Conservation (phyloP, 2,329 filamentous ascomycete genomes). For the Penicillium sp. region DNA sequence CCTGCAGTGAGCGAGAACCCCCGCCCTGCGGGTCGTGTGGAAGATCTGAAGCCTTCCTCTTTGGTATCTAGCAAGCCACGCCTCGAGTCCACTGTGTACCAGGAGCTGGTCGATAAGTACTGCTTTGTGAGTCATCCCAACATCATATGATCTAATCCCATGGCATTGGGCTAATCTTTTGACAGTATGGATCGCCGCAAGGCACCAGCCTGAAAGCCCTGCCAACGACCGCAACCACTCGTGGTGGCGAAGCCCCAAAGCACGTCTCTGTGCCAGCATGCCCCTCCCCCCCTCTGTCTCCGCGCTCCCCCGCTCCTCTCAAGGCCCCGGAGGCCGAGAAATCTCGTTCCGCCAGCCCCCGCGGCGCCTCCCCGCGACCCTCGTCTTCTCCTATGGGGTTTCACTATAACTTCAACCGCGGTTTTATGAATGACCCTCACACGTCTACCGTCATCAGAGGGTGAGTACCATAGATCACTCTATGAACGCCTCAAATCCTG, state of each 20-base stretch:
- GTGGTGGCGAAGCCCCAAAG: slow-evolving; percentile 12
- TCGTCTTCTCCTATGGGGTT: slow-evolving; percentile 27
- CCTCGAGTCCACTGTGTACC: slow-evolving; percentile 86
- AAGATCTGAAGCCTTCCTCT: slow-evolving; percentile 52
- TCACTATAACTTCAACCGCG: slow-evolving; percentile 26
- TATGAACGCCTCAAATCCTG: slow-evolving; percentile 18
- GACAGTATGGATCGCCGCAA: slow-evolving; percentile 55
- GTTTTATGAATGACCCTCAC: slow-evolving; percentile 28
- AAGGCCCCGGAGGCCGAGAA: slow-evolving; percentile 9
- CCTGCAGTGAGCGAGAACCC: slow-evolving; percentile 21
- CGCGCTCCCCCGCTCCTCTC: slow-evolving; percentile 23
- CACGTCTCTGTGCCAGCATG: slow-evolving; percentile 16
- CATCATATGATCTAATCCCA: not conserved
- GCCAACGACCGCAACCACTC: slow-evolving; percentile 13
- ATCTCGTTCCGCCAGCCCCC: slow-evolving; percentile 17
- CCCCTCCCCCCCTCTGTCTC: slow-evolving; percentile 29
- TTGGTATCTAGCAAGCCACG: slow-evolving; percentile 64
- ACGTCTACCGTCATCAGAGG: slow-evolving; percentile 30
- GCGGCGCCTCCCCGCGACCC: slow-evolving; percentile 16
- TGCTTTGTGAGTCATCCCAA: slow-evolving; percentile 85
- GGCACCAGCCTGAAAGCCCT: slow-evolving; percentile 27
- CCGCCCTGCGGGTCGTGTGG: slow-evolving; percentile 15
- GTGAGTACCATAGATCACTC: slow-evolving; percentile 25
- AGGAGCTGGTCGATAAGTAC: slow-evolving; percentile 97
- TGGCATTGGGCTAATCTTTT: slow-evolving; percentile 15